Evolutionary conservation across 768 basidiomycete genomes (phyloP), one percentile per base, ranked within the genome.

Genomic region (Mycena rosella): DNA sequence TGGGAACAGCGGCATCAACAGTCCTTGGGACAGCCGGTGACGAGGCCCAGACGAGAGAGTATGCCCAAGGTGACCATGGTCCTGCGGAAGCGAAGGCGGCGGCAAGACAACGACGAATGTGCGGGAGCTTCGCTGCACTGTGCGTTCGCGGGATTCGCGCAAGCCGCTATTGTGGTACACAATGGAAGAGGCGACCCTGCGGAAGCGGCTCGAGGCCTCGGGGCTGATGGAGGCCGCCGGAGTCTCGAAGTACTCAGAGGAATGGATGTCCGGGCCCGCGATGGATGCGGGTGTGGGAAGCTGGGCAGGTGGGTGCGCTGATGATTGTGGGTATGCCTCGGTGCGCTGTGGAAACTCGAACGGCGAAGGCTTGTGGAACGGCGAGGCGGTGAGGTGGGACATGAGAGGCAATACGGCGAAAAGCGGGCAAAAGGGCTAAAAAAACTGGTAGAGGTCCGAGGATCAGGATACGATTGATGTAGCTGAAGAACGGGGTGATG

Each of bases 1-100:
- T 36, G 93, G 88, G 72, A 89, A 88, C 36, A 94, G 81, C 11
- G 92, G 91, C 88, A 94, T 89, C 24, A 94, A 77, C 24, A 91
- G 81, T 20, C 93, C 93, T 69, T 91, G 88, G 34, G 88, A 82
- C 49, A 92, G 77, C 26, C 92, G 86, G 60, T 88, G 82, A 26
- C 82, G 78, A 27, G 91, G 89, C 0, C 90, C 90, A 22, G 81
- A 82, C 13, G 87, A 85, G 24, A 91, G 74, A 0, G 88, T 87
- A 59, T 87, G 84, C 0, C 89, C 88, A 20, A 89, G 81, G 18
- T 83, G 85, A 0, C 88, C 86, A 74, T 88, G 88, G 69, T 90
- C 86, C 44, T 87, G 83, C 1, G 84, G 77, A 57, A 94, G 81
- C 32, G 87, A 82, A 15, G 81, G 61, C 29, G 93, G 90, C 40